Conservation (phyloP, 768 basidiomycete genomes). For the Cystofilobasidium macerans region DNA sequence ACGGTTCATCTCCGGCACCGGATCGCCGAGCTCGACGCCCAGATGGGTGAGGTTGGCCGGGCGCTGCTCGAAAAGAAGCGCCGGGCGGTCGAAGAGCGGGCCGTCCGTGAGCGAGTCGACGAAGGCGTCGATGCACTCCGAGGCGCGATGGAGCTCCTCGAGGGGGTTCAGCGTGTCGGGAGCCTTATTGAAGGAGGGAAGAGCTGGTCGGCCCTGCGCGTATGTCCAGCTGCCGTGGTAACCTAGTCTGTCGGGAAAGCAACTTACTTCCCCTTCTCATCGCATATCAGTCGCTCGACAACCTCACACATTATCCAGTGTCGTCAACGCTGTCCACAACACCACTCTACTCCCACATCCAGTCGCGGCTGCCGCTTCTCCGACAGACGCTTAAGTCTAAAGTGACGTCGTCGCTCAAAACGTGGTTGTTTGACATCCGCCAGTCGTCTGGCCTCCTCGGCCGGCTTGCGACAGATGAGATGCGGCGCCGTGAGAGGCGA, state of each 20-base stretch:
- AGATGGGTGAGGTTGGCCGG: conserved; percentile 75
- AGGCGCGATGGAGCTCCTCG: conserved; percentile 79
- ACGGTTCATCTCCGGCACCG: conserved; percentile 86
- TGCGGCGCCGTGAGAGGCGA: conserved; percentile 64
- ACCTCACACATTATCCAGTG: conserved; percentile 75
- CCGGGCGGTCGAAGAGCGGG: conserved; percentile 73
- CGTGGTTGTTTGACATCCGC: conserved; percentile 91
- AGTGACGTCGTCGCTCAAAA: conserved; percentile 90
- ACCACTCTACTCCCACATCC: conserved; percentile 79
- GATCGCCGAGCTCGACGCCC: conserved; percentile 76
- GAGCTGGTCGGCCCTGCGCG: conserved; percentile 93
- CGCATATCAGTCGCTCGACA: conserved; percentile 68
- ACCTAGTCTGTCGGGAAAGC: no score
- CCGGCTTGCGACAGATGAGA: conserved; percentile 71
- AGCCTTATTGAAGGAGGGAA: conserved; percentile 86
- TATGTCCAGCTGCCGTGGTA: conserved; percentile 45
- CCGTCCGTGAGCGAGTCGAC: conserved; percentile 86
- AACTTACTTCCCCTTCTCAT: conserved; percentile 31
- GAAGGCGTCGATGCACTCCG: conserved; percentile 93
- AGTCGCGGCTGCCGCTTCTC: conserved; percentile 82
- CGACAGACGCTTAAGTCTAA: conserved; percentile 63
- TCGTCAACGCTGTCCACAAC: conserved; percentile 78
- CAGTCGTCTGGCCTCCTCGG: conserved; percentile 80
- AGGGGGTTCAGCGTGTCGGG: conserved; percentile 81
- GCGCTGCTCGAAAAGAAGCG: conserved; percentile 85